These are phyloP conservation scores for Dryas alaskensis DNA, from an alignment of 306 rosid genomes.

Conservation along the genomic window DNA sequence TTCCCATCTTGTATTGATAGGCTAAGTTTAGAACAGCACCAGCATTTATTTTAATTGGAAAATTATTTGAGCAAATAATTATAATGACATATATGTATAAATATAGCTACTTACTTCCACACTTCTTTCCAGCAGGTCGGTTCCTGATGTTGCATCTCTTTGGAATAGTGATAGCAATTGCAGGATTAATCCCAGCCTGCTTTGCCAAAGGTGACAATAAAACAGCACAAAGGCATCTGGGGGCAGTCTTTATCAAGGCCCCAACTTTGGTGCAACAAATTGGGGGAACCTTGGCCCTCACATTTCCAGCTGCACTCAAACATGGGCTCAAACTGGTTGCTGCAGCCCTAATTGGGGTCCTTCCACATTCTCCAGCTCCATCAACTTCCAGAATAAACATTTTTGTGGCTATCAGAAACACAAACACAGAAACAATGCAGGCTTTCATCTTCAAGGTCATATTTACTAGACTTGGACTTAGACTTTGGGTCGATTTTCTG, in stretches of 20 bases:
- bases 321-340: constrained; percentile 81
- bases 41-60: too few species aligned
- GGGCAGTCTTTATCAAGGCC: constrained; percentile 55
- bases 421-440: constrained; percentile 14
- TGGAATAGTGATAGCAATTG: constrained; percentile 70
- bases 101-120: constrained; percentile 67
- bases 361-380: constrained; percentile 80
- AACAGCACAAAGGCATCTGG: constrained; percentile 79
- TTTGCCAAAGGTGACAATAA: constrained; percentile 77
- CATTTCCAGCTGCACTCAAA: constrained; percentile 50
- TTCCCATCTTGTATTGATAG: too few species aligned
- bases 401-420: constrained; percentile 23
- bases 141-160: constrained; percentile 83
- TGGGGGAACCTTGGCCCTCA: constrained; percentile 52
- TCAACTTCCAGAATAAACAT: constrained; percentile 26
- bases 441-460: constrained; percentile 7
- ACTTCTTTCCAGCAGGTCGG: constrained; percentile 79
- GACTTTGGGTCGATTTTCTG: too few species aligned
- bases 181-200: constrained; percentile 69
- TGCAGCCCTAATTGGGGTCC: constrained; percentile 69
- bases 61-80: not conserved
- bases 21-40: too few species aligned
- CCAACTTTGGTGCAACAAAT: constrained; percentile 66
- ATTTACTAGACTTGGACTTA: not conserved
- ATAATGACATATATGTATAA: not conserved